Percentiles rank a stretch among this genome's conserved stretches.
Conservation (phyloP, 208 protist species). For the Leishmania aethiopica region DNA sequence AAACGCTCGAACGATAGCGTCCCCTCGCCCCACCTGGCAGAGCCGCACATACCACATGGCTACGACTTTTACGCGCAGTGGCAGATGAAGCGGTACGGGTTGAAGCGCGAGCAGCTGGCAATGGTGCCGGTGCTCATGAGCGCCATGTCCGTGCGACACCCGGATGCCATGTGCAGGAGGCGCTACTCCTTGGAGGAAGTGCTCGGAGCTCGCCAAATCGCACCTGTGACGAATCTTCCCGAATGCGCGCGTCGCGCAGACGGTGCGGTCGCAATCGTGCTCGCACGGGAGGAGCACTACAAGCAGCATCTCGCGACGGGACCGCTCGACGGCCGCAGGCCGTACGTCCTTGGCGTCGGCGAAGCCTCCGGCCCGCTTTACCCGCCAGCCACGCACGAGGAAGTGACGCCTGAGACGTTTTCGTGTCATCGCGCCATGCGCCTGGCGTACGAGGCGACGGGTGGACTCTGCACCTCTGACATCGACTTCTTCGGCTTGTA, state of each 20-base stretch:
- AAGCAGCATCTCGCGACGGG: conserved; percentile 25
- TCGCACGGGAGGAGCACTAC: conserved; percentile 58
- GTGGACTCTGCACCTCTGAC: conserved; percentile 46
- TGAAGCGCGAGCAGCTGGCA: conserved; percentile 73
- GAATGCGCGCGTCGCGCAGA: conserved; percentile 80
- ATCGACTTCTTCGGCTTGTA: conserved; percentile 85
- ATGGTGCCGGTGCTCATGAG: conserved; percentile 83
- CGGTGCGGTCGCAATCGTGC: conserved; percentile 60
- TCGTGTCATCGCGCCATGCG: conserved; percentile 58
- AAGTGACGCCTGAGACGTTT: conserved; percentile 58
- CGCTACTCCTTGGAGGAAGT: conserved; percentile 53
- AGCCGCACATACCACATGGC: conserved; percentile 65
- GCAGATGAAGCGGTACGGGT: conserved; percentile 65
- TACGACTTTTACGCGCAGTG: conserved; percentile 80
- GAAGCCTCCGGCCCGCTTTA: conserved; percentile 74
- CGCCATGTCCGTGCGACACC: conserved; percentile 57
- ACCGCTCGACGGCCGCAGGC: conserved; percentile 15
- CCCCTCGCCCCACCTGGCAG: conserved; percentile 37
- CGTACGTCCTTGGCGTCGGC: conserved; percentile 50
- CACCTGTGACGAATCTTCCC: conserved; percentile 51
- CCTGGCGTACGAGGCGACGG: conserved; percentile 52
- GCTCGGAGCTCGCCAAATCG: conserved; percentile 43
- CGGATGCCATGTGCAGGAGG: conserved; percentile 62
- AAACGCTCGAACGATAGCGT: conserved; percentile 45
- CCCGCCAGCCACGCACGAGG: conserved; percentile 47